Evolutionary conservation across 2,329 filamentous ascomycete genomes (phyloP).

Genomic region (Tolypocladium paradoxum): DNA sequence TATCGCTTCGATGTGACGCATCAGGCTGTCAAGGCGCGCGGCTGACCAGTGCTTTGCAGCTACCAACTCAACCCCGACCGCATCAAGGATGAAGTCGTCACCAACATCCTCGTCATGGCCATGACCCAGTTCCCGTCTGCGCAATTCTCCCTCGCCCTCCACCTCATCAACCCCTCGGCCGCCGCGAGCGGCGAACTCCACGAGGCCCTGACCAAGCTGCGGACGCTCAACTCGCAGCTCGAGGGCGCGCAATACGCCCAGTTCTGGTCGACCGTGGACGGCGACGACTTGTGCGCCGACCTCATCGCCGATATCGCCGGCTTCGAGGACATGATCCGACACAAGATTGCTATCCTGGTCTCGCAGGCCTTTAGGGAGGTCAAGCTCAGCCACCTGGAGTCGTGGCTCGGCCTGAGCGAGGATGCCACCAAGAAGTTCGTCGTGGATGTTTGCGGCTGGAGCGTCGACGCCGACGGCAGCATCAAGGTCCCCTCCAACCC

Average conservation of each 20-base stretch:
- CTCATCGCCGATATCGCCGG: conserved; percentile 87
- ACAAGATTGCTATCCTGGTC: conserved; percentile 80
- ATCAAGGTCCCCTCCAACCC: conserved; percentile 83
- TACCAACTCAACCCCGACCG: conserved; percentile 99
- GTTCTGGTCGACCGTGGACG: conserved; percentile 91
- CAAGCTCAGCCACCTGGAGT: conserved; percentile 55
- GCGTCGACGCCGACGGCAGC: conserved; percentile 52
- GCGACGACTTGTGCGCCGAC: conserved; percentile 91
- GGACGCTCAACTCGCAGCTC: conserved; percentile 73
- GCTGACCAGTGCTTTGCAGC: conserved; percentile 34
- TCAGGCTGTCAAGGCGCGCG: background rate
- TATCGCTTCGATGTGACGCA: background rate
- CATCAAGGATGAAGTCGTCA: conserved; percentile 91
- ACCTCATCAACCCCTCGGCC: conserved; percentile 78
- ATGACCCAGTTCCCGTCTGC: conserved; percentile 94
- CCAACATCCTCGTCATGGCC: conserved; percentile 97
- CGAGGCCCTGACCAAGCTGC: conserved; percentile 85
- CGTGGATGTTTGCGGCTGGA: conserved; percentile 78
- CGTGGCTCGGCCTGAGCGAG: conserved; percentile 63
- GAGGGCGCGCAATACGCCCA: conserved; percentile 80
- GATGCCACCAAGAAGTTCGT: conserved; percentile 67
- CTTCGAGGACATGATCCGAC: conserved; percentile 88
- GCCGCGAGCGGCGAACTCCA: conserved; percentile 60
- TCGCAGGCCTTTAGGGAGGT: conserved; percentile 71
- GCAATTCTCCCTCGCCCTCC: conserved; percentile 88